phyloP scores from a whole-genome alignment of 495 filamentous ascomycete species.

The Hypoxylon lenormandii region DNA sequence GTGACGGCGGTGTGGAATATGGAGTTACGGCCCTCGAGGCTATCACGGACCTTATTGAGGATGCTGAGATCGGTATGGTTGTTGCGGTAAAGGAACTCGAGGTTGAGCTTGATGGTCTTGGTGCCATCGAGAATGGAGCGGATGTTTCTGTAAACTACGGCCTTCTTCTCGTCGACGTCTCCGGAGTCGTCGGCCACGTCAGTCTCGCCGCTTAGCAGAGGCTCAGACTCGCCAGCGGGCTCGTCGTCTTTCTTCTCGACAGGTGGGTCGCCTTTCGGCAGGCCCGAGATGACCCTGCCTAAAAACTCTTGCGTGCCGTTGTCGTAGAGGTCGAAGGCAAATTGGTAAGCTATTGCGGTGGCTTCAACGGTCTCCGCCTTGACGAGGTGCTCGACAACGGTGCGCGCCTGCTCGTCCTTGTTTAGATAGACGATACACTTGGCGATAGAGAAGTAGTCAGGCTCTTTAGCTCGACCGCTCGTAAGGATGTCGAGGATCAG shows the following conservation, averaged over 20 bases:
- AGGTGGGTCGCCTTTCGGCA: slow-evolving; percentile 71
- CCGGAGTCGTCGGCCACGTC: slow-evolving; percentile 52
- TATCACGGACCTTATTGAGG: slow-evolving; percentile 95
- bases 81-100: slow-evolving; percentile 95
- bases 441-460: slow-evolving; percentile 97
- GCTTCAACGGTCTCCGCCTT: slow-evolving; percentile 79
- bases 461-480: slow-evolving; percentile 65
- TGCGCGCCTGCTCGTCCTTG: slow-evolving; percentile 90
- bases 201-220: slow-evolving; percentile 54
- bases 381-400: slow-evolving; percentile 83
- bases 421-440: slow-evolving; percentile 98
- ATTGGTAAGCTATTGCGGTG: slow-evolving; percentile 90
- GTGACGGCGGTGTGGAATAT: slow-evolving; percentile 98
- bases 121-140: slow-evolving; percentile 88
- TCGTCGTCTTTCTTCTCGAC: slow-evolving; percentile 63
- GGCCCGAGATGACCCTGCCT: slow-evolving; percentile 83
- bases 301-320: slow-evolving; percentile 98
- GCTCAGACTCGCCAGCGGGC: slow-evolving; percentile 62
- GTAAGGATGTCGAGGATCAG: slow-evolving; percentile 88
- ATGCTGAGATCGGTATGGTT: slow-evolving; percentile 86
- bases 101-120: slow-evolving; percentile 89
- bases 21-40: slow-evolving; percentile 92
- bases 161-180: slow-evolving; percentile 61
- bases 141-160: slow-evolving; percentile 79
- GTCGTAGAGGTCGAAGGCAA: slow-evolving; percentile 97